Evolutionary conservation across 179 eudicot genomes (phyloP).

Genomic region (Kewa caespitosa): DNA sequence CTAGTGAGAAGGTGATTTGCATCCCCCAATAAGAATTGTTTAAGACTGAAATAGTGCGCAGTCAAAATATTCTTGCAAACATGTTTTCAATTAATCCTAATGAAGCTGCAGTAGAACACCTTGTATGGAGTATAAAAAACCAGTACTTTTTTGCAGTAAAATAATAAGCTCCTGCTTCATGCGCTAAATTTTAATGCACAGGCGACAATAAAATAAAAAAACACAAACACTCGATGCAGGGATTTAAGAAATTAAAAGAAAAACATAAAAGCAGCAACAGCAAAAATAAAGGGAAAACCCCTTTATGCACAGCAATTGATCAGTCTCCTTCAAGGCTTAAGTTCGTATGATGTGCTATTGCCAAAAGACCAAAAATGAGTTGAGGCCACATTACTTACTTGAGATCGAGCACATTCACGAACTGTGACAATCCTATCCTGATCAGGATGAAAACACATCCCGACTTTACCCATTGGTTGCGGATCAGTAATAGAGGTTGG

Average conservation of each 20-base stretch:
- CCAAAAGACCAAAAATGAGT: background rate
- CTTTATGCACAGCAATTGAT: too few relatives aligned
- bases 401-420: slow-evolving; percentile 95
- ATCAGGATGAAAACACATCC: slow-evolving; percentile 98
- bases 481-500: slow-evolving; percentile 94
- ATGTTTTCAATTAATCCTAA: background rate
- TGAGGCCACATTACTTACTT: slow-evolving; percentile 45
- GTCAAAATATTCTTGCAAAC: background rate
- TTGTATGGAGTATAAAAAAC: background rate
- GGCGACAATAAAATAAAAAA: too few relatives aligned
- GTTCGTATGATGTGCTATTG: background rate
- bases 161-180: background rate
- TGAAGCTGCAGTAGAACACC: too few relatives aligned
- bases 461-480: slow-evolving; percentile 98
- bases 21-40: too few relatives aligned
- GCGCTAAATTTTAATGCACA: background rate
- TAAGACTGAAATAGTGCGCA: background rate
- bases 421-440: slow-evolving; percentile 91
- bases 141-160: background rate
- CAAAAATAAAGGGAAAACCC: too few relatives aligned
- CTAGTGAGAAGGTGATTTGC: too few relatives aligned
- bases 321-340: background rate
- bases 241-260: too few relatives aligned
- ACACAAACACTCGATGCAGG: too few relatives aligned
- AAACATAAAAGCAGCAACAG: too few relatives aligned